Conservation (phyloP, 2,329 filamentous ascomycete species). For the Rhinocladiella similis region DNA sequence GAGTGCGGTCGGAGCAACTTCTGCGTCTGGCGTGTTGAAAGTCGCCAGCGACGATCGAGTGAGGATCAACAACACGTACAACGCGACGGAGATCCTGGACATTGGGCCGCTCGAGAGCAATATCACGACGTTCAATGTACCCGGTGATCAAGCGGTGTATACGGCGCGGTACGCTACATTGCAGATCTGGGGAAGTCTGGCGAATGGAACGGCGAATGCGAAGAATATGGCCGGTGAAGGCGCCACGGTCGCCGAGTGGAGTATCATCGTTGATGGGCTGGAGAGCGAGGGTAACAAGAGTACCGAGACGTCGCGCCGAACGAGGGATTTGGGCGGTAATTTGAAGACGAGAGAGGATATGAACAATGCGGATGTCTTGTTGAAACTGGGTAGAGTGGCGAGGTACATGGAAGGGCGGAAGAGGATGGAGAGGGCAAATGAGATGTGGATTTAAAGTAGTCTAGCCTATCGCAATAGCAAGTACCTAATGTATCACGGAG, state of each 20-base stretch:
- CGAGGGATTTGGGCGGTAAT: conserved; percentile 6
- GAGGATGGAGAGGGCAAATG: not conserved
- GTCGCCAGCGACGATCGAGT: conserved; percentile 35
- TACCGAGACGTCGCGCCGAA: too few relatives aligned
- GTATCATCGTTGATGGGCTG: conserved; percentile 37
- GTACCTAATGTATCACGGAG: too few relatives aligned
- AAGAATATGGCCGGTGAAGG: conserved; percentile 41
- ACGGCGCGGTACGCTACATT: conserved; percentile 45
- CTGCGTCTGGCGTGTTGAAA: conserved; percentile 1
- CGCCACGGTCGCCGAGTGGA: conserved; percentile 51
- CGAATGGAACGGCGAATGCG: conserved; percentile 39
- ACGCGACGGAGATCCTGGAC: conserved; percentile 35
- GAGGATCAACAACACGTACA: conserved; percentile 40
- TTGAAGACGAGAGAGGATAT: not conserved
- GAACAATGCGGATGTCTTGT: conserved; percentile 11
- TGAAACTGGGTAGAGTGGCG: conserved; percentile 16
- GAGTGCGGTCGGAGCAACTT: conserved; percentile 23
- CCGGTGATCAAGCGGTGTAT: conserved; percentile 30
- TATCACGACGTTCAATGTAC: conserved; percentile 35
- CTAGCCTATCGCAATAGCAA: too few relatives aligned
- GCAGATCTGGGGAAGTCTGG: conserved; percentile 39
- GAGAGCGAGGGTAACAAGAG: conserved; percentile 1
- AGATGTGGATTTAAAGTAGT: not conserved
- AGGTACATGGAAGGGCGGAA: conserved; percentile 8
- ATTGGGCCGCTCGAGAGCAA: conserved; percentile 43